Evolutionary conservation across 2,329 filamentous ascomycete genomes (phyloP), one percentile per base, ranked within the genome.

Genomic region (Fusarium torreyae): DNA sequence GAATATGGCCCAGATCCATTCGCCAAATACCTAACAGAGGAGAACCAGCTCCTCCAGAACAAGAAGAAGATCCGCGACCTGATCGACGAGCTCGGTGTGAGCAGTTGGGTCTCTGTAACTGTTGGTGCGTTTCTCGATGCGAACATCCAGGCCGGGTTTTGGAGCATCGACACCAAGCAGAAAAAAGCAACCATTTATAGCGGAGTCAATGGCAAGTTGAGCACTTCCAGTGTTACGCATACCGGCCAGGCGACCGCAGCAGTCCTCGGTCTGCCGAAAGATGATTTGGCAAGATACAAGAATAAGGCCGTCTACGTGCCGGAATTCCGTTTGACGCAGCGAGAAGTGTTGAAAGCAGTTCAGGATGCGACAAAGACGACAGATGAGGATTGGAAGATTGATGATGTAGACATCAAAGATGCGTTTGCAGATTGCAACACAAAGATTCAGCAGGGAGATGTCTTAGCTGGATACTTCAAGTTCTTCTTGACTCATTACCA

Each of bases 1-100:
- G 66, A 69, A 6, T 69, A 56, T 28, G 67, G 66, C 3, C 67
- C 61, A 11, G 50, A 54, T n/a, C 67, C 62, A 7, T 66, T 56
- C 4, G 57, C 57, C 5, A 31, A 31, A 7, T 13, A 18, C 5
- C 53, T 66, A 4, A 40, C 66, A 14, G 34, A 51, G 10, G 42
- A 63, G 20, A 69, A 69, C 13, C 44, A 61, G 24, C 53, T 69
- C 3, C 49, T 69, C 0, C 26, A 57, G 8, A 45, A 55, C 2
- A 69, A 69, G 49, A 53, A 69, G 20, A 26, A 17, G 20, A 50
- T 63, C 4, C 56, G 61, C 6, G 61, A 58, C 22, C 39, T 63
- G 20, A 56, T 63, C 15, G 57, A 66, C 17, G 43, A 63, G 15
- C 53, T 69, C 13, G 49, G 61, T 18, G 52, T 58, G 20, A 66